A percentile compares a stretch with the other conserved stretches of the same genome.
phyloP scores from a whole-genome alignment of 1,284 basidiomycete genomes.

The Rhodotorula sp. region DNA sequence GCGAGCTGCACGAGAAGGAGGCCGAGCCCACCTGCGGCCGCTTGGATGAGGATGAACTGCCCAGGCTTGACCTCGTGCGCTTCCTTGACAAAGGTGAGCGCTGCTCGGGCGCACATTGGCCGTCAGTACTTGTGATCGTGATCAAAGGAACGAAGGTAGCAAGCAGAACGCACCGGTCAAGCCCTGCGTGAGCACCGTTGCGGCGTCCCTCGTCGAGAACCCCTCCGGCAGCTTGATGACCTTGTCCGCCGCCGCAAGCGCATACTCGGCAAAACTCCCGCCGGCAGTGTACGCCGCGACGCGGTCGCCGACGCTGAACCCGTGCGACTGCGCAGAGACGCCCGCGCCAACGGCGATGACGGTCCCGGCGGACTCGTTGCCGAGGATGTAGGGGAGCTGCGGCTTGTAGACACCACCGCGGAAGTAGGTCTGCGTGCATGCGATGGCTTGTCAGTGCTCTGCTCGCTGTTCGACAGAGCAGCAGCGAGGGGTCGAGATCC shows the following conservation, averaged over 20 bases:
- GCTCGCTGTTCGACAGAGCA: too few species aligned
- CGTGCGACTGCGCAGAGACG: constrained; percentile 40
- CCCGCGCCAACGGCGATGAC: constrained; percentile 68
- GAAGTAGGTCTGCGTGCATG: constrained; percentile 40
- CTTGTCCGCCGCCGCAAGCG: constrained; percentile 65
- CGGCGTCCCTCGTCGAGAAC: constrained; percentile 67
- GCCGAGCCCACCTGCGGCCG: constrained; percentile 77
- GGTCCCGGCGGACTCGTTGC: constrained; percentile 75
- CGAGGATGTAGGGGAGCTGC: constrained; percentile 70
- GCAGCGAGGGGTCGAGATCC: too few species aligned
- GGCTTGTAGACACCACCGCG: constrained; percentile 56
- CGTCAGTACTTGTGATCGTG: background rate
- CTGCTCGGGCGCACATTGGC: constrained; percentile 43
- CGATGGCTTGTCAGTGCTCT: background rate
- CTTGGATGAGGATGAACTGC: constrained; percentile 67
- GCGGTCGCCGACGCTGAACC: constrained; percentile 62
- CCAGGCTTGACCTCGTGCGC: constrained; percentile 73
- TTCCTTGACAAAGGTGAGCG: constrained; percentile 75
- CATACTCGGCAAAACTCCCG: constrained; percentile 73
- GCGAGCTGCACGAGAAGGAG: constrained; percentile 57
- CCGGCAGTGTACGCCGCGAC: constrained; percentile 59
- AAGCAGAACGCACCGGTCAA: constrained; percentile 59
- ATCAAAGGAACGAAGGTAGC: constrained; percentile 5
- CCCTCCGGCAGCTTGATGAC: constrained; percentile 56
- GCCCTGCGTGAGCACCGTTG: constrained; percentile 71